These are phyloP conservation scores for Vinca minor DNA, from an alignment of 257 asterid genomes.

Conservation along the genomic window DNA sequence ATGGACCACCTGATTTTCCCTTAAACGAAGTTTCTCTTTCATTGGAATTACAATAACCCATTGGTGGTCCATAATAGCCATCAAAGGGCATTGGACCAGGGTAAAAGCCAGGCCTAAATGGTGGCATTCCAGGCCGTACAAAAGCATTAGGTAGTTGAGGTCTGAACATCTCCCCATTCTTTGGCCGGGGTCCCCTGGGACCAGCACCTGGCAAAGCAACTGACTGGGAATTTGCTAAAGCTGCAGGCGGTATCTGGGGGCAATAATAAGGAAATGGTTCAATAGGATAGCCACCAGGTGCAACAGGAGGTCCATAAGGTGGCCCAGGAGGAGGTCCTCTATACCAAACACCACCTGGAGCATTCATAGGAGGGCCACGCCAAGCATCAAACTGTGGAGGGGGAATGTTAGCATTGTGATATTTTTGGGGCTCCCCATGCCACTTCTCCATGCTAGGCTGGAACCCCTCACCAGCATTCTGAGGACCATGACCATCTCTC, in stretches of 20 bases:
- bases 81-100: constrained; percentile 71
- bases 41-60: constrained; percentile 56
- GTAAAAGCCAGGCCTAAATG: constrained; percentile 80
- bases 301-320: constrained; percentile 59
- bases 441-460: constrained; percentile 54
- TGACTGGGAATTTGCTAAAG: constrained; percentile 59
- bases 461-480: constrained; percentile 35
- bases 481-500: constrained; percentile 48
- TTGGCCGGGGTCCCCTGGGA: constrained; percentile 80
- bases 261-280: constrained; percentile 73
- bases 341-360: constrained; percentile 70
- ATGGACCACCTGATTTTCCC: constrained; percentile 54
- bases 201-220: constrained; percentile 48
- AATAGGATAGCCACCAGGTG: constrained; percentile 70
- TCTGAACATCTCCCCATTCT: constrained; percentile 71
- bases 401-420: constrained; percentile 43
- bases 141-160: constrained; percentile 68
- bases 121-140: constrained; percentile 71
- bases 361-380: constrained; percentile 75
- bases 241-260: constrained; percentile 67
- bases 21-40: constrained; percentile 64
- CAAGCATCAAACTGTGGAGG: constrained; percentile 77
- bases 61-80: constrained; percentile 80
- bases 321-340: constrained; percentile 83
- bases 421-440: constrained; percentile 70